Conservation (phyloP, 225 moss, liverwort and hornwort genomes). For the Antitrichia curtipendula region DNA sequence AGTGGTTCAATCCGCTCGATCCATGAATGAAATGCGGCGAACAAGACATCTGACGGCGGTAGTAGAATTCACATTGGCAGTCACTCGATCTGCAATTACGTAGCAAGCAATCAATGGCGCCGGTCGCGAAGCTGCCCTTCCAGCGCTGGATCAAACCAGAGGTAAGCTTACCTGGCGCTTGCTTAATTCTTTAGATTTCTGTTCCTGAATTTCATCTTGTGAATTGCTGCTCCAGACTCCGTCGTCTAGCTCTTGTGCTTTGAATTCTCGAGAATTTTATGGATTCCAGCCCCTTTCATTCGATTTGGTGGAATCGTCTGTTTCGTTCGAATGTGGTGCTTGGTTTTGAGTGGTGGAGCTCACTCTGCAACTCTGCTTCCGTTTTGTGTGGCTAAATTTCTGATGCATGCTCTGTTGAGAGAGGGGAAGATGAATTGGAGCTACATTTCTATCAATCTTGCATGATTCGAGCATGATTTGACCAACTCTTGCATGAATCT, state of each 20-base stretch:
- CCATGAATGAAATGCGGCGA: too few species aligned
- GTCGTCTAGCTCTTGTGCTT: too few species aligned
- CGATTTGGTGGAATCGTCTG: background rate
- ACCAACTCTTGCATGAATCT: too few species aligned
- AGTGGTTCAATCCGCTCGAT: too few species aligned
- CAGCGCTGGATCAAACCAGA: conserved; percentile 23
- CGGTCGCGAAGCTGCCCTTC: background rate
- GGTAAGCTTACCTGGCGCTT: background rate
- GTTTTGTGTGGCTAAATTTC: background rate
- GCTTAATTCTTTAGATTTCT: background rate
- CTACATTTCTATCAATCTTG: background rate
- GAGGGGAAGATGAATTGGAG: background rate
- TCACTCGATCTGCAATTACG: background rate
- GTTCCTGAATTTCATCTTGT: background rate
- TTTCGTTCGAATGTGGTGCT: background rate
- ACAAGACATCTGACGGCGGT: background rate
- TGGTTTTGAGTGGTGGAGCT: background rate
- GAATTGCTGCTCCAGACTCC: background rate
- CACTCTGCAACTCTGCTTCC: background rate
- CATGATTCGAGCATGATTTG: background rate
- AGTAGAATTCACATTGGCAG: background rate
- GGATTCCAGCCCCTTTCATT: too few species aligned
- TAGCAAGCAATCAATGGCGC: background rate
- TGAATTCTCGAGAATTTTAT: background rate
- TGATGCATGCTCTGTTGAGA: background rate